Evolutionary conservation across 129 eudicot species (phyloP).

Genomic region (Tagetes patula): DNA sequence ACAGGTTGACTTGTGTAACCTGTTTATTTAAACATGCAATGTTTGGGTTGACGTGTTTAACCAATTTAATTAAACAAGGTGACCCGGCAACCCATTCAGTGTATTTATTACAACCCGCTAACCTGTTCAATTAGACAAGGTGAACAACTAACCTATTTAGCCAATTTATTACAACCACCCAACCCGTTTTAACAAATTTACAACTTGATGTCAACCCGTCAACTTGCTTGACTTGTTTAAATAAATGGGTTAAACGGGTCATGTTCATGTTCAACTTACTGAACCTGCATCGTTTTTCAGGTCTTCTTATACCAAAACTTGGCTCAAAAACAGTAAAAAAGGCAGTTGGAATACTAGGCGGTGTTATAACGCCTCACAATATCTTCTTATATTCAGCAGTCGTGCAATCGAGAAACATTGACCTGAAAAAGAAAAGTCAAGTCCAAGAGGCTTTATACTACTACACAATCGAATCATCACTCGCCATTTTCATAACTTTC

Average conservation of each 20-base stretch:
- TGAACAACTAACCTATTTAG: too few relatives aligned
- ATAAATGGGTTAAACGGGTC: not conserved
- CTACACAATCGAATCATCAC: slow-evolving; percentile 64
- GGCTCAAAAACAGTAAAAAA: slow-evolving; percentile 42
- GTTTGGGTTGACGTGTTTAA: not conserved
- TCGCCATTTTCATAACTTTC: slow-evolving; percentile 58
- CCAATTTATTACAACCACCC: too few relatives aligned
- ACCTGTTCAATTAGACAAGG: too few relatives aligned
- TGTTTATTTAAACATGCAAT: too few relatives aligned
- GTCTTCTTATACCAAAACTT: slow-evolving; percentile 61
- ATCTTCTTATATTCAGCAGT: slow-evolving; percentile 71
- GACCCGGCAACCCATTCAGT: not conserved
- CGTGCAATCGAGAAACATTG: slow-evolving; percentile 69
- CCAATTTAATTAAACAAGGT: not conserved
- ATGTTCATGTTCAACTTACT: not conserved
- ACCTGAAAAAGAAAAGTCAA: slow-evolving; percentile 47
- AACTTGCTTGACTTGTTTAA: not conserved
- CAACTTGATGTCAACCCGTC: not conserved
- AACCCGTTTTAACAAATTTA: not conserved
- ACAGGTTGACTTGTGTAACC: not conserved
- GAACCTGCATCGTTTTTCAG: slow-evolving; percentile 30
- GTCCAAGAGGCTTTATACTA: slow-evolving; percentile 79
- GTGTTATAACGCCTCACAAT: slow-evolving; percentile 76
- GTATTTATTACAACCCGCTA: too few relatives aligned
- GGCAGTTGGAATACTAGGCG: slow-evolving; percentile 76